These are phyloP conservation scores for Hanseniaspora singularis DNA, from an alignment of 805 yeast genomes.

Conservation along the genomic window DNA sequence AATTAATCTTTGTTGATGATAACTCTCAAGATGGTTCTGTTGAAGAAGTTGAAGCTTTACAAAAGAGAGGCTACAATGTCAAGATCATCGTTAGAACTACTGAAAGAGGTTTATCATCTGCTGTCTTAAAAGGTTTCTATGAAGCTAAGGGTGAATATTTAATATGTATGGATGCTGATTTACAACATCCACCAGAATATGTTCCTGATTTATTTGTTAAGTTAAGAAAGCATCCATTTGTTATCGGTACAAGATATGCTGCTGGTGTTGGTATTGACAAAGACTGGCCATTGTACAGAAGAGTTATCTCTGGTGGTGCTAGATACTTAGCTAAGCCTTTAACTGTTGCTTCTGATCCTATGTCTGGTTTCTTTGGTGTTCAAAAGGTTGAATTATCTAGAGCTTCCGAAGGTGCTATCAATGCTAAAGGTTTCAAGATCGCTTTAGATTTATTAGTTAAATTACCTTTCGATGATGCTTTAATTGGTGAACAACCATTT, in stretches of 20 bases:
- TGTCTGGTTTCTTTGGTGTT: constrained; percentile 43
- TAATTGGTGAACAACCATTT: constrained; percentile 38
- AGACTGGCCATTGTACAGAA: constrained; percentile 42
- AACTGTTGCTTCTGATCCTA: constrained; percentile 42
- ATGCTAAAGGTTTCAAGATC: constrained; percentile 39
- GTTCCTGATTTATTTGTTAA: constrained; percentile 36
- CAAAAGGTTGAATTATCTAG: constrained; percentile 34
- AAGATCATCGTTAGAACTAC: constrained; percentile 39
- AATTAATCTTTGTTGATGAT: constrained; percentile 41
- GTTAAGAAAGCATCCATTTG: constrained; percentile 34
- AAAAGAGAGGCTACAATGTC: constrained; percentile 38
- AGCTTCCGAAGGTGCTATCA: constrained; percentile 29
- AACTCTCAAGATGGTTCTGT: constrained; percentile 42
- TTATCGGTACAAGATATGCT: constrained; percentile 42
- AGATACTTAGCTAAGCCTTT: constrained; percentile 39
- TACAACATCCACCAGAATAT: constrained; percentile 43
- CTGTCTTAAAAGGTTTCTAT: constrained; percentile 38
- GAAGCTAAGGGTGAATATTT: constrained; percentile 38
- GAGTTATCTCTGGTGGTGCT: constrained; percentile 40
- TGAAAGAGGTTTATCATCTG: constrained; percentile 41
- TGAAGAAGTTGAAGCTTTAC: constrained; percentile 37
- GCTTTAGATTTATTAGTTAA: constrained; percentile 40
- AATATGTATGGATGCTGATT: constrained; percentile 44
- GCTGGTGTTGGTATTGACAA: constrained; percentile 44
- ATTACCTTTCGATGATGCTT: constrained; percentile 32